Evolutionary conservation across 1,284 basidiomycete species (phyloP).

Genomic region (Cystobasidium slooffiae): DNA sequence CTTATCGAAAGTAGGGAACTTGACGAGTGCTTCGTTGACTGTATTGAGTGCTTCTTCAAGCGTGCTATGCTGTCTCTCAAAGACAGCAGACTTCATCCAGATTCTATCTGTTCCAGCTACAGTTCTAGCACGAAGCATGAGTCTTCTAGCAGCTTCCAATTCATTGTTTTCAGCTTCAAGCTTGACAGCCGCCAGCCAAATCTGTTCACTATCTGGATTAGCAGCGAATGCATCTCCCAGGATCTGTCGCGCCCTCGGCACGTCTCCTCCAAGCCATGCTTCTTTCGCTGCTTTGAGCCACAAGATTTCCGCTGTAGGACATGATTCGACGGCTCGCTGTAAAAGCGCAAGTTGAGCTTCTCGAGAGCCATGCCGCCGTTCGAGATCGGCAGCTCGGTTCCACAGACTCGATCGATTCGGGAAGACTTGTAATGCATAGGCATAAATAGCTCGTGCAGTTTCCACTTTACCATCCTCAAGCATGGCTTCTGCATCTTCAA

Average conservation of each 20-base stretch:
- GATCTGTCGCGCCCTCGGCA: conserved; percentile 81
- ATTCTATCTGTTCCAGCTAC: conserved; percentile 93
- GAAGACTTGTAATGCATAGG: conserved; percentile 88
- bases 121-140: conserved; percentile 82
- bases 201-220: conserved; percentile 94
- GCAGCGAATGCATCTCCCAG: conserved; percentile 89
- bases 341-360: conserved; percentile 83
- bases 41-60: conserved; percentile 74
- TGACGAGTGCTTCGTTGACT: conserved; percentile 72
- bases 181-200: conserved; percentile 96
- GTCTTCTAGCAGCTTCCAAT: conserved; percentile 77
- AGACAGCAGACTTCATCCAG: conserved; percentile 97
- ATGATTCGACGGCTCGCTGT: conserved; percentile 79
- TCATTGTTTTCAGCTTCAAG: conserved; percentile 93
- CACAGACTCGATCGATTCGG: conserved; percentile 82
- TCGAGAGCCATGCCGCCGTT: conserved; percentile 83
- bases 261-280: conserved; percentile 86
- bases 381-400: conserved; percentile 87
- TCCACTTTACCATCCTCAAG: conserved; percentile 75
- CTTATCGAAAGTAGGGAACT: conserved; percentile 86
- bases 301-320: conserved; percentile 90
- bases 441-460: conserved; percentile 82
- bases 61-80: conserved; percentile 85
- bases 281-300: conserved; percentile 98
- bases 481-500: conserved; percentile 84